Evolutionary conservation across 2,329 filamentous ascomycete species (phyloP), one percentile per base, ranked within the genome.

Genomic region (Akanthomyces dipterigenus): DNA sequence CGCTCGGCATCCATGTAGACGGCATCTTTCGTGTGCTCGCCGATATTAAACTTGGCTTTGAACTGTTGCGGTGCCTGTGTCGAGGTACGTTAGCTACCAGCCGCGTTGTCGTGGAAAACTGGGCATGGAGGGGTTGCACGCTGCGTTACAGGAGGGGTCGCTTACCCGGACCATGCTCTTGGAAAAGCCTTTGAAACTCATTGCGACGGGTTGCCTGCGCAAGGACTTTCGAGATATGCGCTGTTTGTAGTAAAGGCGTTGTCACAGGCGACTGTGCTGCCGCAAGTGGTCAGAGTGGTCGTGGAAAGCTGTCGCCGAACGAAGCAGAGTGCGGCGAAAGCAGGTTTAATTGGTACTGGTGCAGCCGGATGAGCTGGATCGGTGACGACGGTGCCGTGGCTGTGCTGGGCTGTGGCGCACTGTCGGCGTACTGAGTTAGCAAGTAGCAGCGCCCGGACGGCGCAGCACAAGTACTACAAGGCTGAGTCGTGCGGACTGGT

Each of bases 101-200:
- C 42, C 22, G 36, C 43, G 40, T 43, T 48, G 60, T 54, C 43
- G 24, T 61, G 28, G 53, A 38, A 51, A 46, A 48, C 22, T 45
- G 50, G 45, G 43, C 55, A 42, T 50, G 50, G 62, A 62, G 62
- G 55, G 60, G 62, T 26, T 60, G 16, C 48, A 28, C 53, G 42
- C 59, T 64, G 48, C 63, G 56, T 58, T 59, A 63, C 65, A 64
- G 60, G 55, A 64, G 64, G 64, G 67, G 59, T 62, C 60, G 67
- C 87, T 74, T 83, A 93, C 93, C 78, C 95, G 86, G 65, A 86
- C 85, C 72, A 96, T 81, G 80, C 89, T 89, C 82, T 97, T 98
- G 75, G 89, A 87, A 71, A 99, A 91, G 71, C 95, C 95, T 78
- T 95, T 96, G 83, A 96, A 93, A 85, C 93, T 97, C 95, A 99